phyloP scores from a whole-genome alignment of 352 stramenopile genomes.

The Phytopythium helicoides region DNA sequence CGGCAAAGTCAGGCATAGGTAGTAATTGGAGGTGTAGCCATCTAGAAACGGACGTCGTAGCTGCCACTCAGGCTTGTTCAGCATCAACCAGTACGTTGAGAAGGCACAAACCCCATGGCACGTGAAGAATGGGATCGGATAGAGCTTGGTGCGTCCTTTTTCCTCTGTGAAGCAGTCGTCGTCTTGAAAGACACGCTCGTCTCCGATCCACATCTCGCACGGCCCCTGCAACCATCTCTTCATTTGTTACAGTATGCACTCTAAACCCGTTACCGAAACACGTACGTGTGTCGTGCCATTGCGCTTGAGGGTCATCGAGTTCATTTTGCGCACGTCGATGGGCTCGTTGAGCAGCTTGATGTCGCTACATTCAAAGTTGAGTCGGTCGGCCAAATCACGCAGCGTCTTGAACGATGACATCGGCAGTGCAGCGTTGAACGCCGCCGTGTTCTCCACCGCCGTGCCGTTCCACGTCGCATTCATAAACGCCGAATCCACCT shows the following conservation, averaged over 20 bases:
- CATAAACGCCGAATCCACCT: conserved; percentile 3
- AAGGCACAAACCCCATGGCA: conserved; percentile 36
- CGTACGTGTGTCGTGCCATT: conserved; percentile 4
- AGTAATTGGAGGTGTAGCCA: background rate
- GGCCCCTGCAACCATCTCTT: background rate
- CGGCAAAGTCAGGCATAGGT: background rate
- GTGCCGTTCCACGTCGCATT: background rate
- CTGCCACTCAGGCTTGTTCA: conserved; percentile 36
- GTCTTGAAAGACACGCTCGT: conserved; percentile 1
- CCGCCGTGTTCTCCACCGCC: background rate
- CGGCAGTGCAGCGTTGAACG: conserved; percentile 1
- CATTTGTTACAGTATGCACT: background rate
- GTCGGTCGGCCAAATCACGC: conserved; percentile 1
- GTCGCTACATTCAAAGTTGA: conserved; percentile 6
- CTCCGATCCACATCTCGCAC: conserved; percentile 6
- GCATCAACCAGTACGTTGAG: conserved; percentile 41
- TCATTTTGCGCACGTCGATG: conserved; percentile 7
- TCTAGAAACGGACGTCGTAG: conserved; percentile 24
- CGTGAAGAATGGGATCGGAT: conserved; percentile 31
- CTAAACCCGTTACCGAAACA: background rate
- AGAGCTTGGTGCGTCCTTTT: background rate
- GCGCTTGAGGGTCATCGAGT: conserved; percentile 5
- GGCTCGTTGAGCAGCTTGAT: conserved; percentile 7
- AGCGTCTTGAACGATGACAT: conserved; percentile 1
- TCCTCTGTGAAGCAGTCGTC: conserved; percentile 3